Evolutionary conservation across 345 rosid species (phyloP), one percentile per base, ranked within the genome.

Genomic region (Acer saccharum): DNA sequence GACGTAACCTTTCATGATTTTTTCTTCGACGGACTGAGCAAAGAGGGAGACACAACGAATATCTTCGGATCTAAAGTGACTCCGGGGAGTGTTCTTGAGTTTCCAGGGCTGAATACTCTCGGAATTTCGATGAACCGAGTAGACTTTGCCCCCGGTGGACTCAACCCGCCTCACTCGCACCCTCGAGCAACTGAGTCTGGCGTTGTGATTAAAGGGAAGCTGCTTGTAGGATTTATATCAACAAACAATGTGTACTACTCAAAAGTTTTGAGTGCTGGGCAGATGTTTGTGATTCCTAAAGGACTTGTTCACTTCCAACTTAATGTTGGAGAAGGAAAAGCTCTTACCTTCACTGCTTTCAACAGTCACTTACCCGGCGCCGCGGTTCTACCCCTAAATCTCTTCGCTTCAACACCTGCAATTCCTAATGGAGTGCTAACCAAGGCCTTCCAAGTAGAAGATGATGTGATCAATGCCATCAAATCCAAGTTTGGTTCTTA

Each of bases 81-180:
- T 16, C 23, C 88, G 0, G 91, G 79, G 0, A 89, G 89, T 66
- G 93, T 90, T n/a, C 71, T 81, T 12, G 61, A 84, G 3, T 91
- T 95, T 73, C 92, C 92, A 0, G 98, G 79, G 52, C 66, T 90
- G 41, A 92, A 92, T 82, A 89, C 89, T 0, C 85, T 89, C 1
- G 98, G 98, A 41, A 32, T 93, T 12, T 75, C 98, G 0, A 92
- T 89, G 94, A 92, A 88, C 83, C 82, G 93, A 17, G 92, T 91
- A 3, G 95, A 92, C 29, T 58, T 88, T 3, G 91, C 86, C 44
- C 89, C 91, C 0, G 90, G 90, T 0, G 97, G 97, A 21, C 52
- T 95, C 12, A 91, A 90, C 76, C 90, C 95, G 0, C 95, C 95
- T 67, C 95, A 90, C 84, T 78, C 81, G 1, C 93, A 93, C 69